Evolutionary conservation across 1,284 basidiomycete species (phyloP), one percentile per base, ranked within the genome.

Genomic region (Cerioporus squamosus): DNA sequence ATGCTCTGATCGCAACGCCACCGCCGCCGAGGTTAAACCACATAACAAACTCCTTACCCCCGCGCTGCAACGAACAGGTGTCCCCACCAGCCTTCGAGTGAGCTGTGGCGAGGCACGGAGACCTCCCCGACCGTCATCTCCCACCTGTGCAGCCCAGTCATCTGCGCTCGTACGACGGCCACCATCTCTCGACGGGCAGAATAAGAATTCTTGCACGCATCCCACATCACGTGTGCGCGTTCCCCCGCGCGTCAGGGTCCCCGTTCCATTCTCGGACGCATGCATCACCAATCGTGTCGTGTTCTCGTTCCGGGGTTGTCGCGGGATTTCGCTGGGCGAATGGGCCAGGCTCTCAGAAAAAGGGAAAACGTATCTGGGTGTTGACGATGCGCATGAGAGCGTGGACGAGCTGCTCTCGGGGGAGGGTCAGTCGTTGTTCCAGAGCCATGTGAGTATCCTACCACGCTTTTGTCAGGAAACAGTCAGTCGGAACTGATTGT

Each of bases 291-390:
- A 57, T 23, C 36, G 18, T 1, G 48, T 64, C 29, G 36, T 47
- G 18, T 61, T 64, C 42, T 5, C 17, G 2, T 42, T 22, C 1
- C 20, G 48, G 1, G 50, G 49, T 36, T 20, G 51, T 2, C 38
- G 17, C 2, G 59, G 56, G 2, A 59, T 64, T 2, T 58, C 46
- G 9, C 39, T 64, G 26, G 53, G 44, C 17, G 51, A 60, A 3
- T 64, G 62, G 62, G 55, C 53, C 5, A 47, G 49, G 36, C 44
- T 61, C 10, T 29, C 56, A 18, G 62, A 61, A 33, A 61, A 53
- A 49, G 12, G 57, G 20, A 52, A 33, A 42, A 64, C 44, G 10
- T 42, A 49, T 31, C 22, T 43, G 6, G 57, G 48, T 8, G 44
- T 64, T 22, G 48, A 51, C 17, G 50, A 47, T 24, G 44, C 55